Conservation (phyloP, 108 stramenopile genomes). For the Chaetoceros muelleri region DNA sequence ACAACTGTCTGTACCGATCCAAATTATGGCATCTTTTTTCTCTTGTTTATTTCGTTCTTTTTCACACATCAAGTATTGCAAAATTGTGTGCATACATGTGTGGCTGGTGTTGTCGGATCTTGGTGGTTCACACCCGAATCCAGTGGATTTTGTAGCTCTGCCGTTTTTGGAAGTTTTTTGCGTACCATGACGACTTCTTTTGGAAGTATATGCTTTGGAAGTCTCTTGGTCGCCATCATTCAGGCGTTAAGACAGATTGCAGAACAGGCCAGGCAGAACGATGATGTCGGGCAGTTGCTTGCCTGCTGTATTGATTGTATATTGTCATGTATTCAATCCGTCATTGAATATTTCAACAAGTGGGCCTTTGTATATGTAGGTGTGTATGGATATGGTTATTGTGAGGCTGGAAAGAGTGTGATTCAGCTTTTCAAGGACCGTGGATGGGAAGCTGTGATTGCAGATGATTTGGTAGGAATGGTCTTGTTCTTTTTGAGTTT, state of each 20-base stretch:
- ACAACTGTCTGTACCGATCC: conserved; percentile 4
- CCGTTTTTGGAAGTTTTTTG: conserved; percentile 5
- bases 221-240: conserved; percentile 76
- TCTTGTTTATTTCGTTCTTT: conserved; percentile 44
- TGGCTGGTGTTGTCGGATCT: conserved; percentile 35
- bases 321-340: conserved; percentile 29
- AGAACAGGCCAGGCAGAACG: conserved; percentile 36
- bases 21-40: conserved; percentile 53
- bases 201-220: conserved; percentile 64
- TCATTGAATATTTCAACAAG: conserved; percentile 75
- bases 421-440: conserved; percentile 72
- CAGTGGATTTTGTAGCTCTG: conserved; percentile 16
- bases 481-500: conserved; percentile 40
- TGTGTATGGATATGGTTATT: conserved; percentile 65
- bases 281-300: conserved; percentile 28
- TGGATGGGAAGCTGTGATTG: conserved; percentile 88
- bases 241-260: conserved; percentile 58
- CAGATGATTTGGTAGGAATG: conserved; percentile 78
- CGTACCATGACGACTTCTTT: conserved; percentile 22
- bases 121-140: conserved; percentile 43
- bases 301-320: conserved; percentile 58
- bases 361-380: conserved; percentile 89
- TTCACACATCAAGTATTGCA: conserved; percentile 57
- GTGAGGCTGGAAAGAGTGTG: conserved; percentile 76
- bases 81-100: conserved; percentile 30